These are phyloP conservation scores for Vachellia pachyceras DNA, from an alignment of 306 rosid species.

Conservation along the genomic window DNA sequence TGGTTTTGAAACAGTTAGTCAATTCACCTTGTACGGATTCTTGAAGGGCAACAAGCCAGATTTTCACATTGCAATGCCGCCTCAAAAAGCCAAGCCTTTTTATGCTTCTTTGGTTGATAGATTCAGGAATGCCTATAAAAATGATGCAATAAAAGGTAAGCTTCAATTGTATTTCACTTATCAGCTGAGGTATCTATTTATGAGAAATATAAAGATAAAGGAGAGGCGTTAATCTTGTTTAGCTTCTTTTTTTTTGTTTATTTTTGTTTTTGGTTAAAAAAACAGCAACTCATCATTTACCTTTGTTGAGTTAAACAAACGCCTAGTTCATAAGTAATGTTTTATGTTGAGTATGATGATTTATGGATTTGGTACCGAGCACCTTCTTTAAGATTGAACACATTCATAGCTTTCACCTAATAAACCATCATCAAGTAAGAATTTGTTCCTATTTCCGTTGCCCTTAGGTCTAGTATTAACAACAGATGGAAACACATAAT, in stretches of 20 bases:
- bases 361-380: constrained; percentile 22
- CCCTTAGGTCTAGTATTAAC: constrained; percentile 4
- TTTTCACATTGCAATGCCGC: constrained; percentile 92
- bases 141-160: constrained; percentile 73
- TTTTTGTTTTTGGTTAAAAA: neutral
- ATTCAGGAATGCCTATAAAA: constrained; percentile 65
- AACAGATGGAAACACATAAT: constrained; percentile 6
- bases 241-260: neutral
- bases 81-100: constrained; percentile 78
- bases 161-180: constrained; percentile 7
- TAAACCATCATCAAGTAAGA: constrained; percentile 2
- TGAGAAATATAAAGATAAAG: neutral
- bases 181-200: neutral
- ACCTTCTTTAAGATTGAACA: constrained; percentile 4
- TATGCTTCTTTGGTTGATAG: constrained; percentile 80
- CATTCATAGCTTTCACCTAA: neutral
- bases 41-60: constrained; percentile 96
- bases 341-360: neutral
- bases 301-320: neutral
- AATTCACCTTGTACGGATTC: constrained; percentile 84
- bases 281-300: neutral
- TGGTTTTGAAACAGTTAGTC: constrained; percentile 74
- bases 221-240: neutral
- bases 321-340: neutral
- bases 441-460: neutral